Base-by-base conservation (phyloP, 2,329 filamentous ascomycete genomes). In the Beauveria medogensis region DNA sequence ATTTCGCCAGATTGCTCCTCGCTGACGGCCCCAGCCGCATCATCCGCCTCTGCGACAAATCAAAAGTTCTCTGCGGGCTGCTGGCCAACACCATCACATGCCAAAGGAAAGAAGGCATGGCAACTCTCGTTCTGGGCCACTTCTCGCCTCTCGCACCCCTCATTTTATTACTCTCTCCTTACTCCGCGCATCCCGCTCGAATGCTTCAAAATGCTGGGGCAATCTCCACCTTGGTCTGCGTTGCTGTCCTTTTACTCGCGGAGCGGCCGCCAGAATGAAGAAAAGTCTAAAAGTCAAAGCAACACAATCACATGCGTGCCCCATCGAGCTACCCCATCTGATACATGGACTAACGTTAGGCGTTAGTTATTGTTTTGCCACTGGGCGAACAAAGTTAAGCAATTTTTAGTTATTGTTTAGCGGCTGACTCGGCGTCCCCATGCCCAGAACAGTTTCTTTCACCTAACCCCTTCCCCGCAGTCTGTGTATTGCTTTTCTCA, bases 381-480 rank as follows among this genome's bases (percentile, higher is more conserved):
- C 55, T 18, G 26, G 22, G 22, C 16, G 14, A 48, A 22, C 37
- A 26, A 37, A 18, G 55, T 57, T 18, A 40, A 28, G 24, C 37
- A 37, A 30, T 20, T 16, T 48, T 26, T 50, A 50, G 55, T n/a
- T 16, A 9, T 0, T 18, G 41, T 43, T 26, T 30, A 28, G 44
- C 34, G 55, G 55, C 46, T 26, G 9, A 20, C 30, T n/a, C 55
- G 44, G 22, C 30, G 34, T 24, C 40, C 2, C 41, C 53, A 34
- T 55, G 24, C 20, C 16, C 22, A 18, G 16, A 14, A 14, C 28
- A 46, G 28, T 46, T 50, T 41, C 24, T 24, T 40, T 57, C 34
- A 41, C 57, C 57, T 59, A 46, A 59, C 57, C 57, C 57, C 47
- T 59, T 59, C 50, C 57, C 57, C 57, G 50, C 57, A 48, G n/a